These are phyloP conservation scores for Barbarea vulgaris DNA, from an alignment of 345 rosid genomes.

Conservation along the genomic window DNA sequence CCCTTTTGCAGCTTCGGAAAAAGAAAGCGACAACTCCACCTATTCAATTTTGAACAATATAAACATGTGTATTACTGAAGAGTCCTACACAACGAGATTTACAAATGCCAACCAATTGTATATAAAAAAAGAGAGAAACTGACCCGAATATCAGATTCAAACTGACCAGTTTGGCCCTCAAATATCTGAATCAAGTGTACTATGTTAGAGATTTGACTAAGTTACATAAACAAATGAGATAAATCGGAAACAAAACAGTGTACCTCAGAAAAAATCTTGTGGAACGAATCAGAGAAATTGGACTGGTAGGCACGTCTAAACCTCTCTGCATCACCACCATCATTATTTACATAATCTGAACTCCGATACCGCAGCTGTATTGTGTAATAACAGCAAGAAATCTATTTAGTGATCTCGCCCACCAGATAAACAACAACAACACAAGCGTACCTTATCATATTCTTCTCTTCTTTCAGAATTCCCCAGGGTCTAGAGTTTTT, in stretches of 20 bases:
- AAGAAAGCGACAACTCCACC: conserved; percentile 76
- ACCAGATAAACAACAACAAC: conserved; percentile 9
- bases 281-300: conserved; percentile 88
- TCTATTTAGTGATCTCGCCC: neutral
- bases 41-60: conserved; percentile 40
- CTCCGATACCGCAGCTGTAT: conserved; percentile 49
- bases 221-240: conserved; percentile 15
- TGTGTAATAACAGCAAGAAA: conserved; percentile 17
- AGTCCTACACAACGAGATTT: neutral
- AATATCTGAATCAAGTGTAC: conserved; percentile 61
- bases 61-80: conserved; percentile 18
- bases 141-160: conserved; percentile 76
- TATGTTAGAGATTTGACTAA: conserved; percentile 26
- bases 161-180: conserved; percentile 54
- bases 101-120: conserved; percentile 21
- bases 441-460: conserved; percentile 60
- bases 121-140: conserved; percentile 18
- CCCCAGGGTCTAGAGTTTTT: conserved; percentile 60
- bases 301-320: conserved; percentile 55
- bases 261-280: conserved; percentile 88
- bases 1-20: conserved; percentile 83
- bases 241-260: conserved; percentile 5
- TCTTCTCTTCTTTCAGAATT: conserved; percentile 67
- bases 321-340: conserved; percentile 54
- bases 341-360: conserved; percentile 55